Evolutionary conservation across 1,284 basidiomycete genomes (phyloP), one percentile per base, ranked within the genome.

Genomic region (Tilletia setariae): DNA sequence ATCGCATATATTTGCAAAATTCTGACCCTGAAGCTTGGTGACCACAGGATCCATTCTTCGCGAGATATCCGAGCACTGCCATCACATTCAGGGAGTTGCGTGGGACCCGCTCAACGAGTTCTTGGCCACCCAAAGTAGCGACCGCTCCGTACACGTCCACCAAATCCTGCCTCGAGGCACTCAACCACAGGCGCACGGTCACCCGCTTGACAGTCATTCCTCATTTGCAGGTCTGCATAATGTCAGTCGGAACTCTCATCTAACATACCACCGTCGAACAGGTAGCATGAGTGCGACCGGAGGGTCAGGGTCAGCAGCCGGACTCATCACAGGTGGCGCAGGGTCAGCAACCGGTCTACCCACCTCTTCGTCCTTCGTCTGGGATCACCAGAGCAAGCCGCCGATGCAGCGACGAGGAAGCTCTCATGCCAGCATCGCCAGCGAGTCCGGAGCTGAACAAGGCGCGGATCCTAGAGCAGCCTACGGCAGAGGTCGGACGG

Each of bases 11-110:
- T 43, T 44, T 11, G 21, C 19, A 64, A n/a, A 35, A 28, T 68
- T 59, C 62, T 44, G 43, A 56, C 28, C 90, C 90, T 78, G 85
- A 93, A 13, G 87, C 32, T 90, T 76, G 19, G 15, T 47, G 19
- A 11, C 21, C 93, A 96, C 53, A 49, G 74, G 79, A 21, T 69
- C 74, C 21, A 74, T 81, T 51, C 71, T 78, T n/a, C 76, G 76
- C 30, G 77, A 80, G 56, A 78, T 82, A 21, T 74, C 76, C 11
- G 79, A 82, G 40, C 80, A 82, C 70, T 76, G 72, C 43, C 80
- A 80, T 67, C 80, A 81, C 68, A 75, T 82, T 8, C 80, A 82
- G 63, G 80, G 80, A n/a, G 76, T 82, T 15, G 77, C 79, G 11
- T 82, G 80, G 80, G 80, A 82, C 70, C 80, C 80, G 2, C 69